Evolutionary conservation across 768 basidiomycete species (phyloP).

Genomic region (Agrocybe chaxingu): DNA sequence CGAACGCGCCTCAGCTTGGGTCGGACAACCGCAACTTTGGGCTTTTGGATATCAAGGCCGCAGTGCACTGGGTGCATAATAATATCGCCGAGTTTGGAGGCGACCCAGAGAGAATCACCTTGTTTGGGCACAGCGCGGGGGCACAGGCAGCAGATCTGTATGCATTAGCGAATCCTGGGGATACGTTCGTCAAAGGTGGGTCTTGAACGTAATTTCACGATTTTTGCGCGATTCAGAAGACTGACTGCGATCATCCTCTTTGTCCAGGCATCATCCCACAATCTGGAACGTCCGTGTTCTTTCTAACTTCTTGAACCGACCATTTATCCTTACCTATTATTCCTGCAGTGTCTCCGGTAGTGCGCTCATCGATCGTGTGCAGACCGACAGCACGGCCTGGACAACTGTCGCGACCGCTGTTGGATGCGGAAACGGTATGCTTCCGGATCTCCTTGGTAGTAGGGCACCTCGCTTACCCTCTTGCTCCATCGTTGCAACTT

Average conservation of each 20-base stretch:
- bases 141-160: constrained; percentile 29
- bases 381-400: constrained; percentile 22
- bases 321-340: neutral
- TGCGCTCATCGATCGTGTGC: neutral
- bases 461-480: neutral
- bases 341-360: constrained; percentile 6
- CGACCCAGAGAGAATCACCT: constrained; percentile 31
- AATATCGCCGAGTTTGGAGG: constrained; percentile 44
- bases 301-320: neutral
- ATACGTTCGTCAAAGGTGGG: constrained; percentile 28
- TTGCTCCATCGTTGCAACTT: neutral
- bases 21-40: constrained; percentile 29
- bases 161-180: constrained; percentile 29
- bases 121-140: constrained; percentile 37
- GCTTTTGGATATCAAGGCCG: constrained; percentile 32
- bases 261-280: constrained; percentile 29
- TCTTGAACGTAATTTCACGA: neutral
- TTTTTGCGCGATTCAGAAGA: neutral
- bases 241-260: neutral
- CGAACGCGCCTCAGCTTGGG: constrained; percentile 33
- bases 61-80: constrained; percentile 42
- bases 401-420: constrained; percentile 25
- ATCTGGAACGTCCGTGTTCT: constrained; percentile 30
- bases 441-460: neutral
- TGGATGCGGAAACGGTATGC: constrained; percentile 29